phyloP scores from a whole-genome alignment of 2,329 filamentous ascomycete genomes.

The Venturia pyrina region DNA sequence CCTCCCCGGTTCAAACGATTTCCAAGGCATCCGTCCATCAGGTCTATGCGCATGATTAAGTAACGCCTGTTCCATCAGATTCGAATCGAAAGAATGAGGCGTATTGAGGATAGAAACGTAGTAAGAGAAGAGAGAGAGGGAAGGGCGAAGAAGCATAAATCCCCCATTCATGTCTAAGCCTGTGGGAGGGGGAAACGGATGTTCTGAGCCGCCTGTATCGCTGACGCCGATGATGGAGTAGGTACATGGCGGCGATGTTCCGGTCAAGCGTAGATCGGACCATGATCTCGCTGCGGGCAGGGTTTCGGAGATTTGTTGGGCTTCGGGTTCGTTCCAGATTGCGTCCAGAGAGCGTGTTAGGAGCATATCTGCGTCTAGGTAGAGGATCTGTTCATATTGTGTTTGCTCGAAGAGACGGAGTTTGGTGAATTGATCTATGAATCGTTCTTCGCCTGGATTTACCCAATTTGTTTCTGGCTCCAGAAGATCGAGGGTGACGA shows the following conservation, averaged over 20 bases:
- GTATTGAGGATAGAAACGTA: conserved; percentile 9
- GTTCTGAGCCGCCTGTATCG: conserved; percentile 3
- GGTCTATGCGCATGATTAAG: conserved; percentile 11
- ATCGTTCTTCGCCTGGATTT: conserved; percentile 5
- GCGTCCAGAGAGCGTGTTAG: conserved; percentile 11
- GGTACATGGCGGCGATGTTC: not conserved
- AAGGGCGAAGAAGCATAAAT: conserved; percentile 11
- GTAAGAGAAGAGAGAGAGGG: conserved; percentile 4
- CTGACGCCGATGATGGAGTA: conserved; percentile 7
- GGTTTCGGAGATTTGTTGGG: not conserved
- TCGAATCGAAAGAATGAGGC: not conserved
- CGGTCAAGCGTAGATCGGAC: not conserved
- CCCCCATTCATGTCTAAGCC: conserved; percentile 8
- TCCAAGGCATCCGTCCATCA: conserved; percentile 12
- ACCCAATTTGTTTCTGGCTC: conserved; percentile 3
- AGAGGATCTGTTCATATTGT: conserved; percentile 13
- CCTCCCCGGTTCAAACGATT: not conserved
- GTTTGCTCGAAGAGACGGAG: conserved; percentile 9
- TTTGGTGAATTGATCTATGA: conserved; percentile 14
- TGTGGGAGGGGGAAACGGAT: not conserved
- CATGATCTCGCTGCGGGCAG: not conserved
- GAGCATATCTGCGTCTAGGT: conserved; percentile 13
- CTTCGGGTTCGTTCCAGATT: conserved; percentile 9
- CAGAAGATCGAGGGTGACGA: conserved; percentile 5
- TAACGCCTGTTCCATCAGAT: conserved; percentile 12